Percentiles rank a stretch among this genome's conserved stretches.
These are phyloP conservation scores for Bruguiera sexangula DNA, from an alignment of 345 rosid genomes.

Conservation along the genomic window DNA sequence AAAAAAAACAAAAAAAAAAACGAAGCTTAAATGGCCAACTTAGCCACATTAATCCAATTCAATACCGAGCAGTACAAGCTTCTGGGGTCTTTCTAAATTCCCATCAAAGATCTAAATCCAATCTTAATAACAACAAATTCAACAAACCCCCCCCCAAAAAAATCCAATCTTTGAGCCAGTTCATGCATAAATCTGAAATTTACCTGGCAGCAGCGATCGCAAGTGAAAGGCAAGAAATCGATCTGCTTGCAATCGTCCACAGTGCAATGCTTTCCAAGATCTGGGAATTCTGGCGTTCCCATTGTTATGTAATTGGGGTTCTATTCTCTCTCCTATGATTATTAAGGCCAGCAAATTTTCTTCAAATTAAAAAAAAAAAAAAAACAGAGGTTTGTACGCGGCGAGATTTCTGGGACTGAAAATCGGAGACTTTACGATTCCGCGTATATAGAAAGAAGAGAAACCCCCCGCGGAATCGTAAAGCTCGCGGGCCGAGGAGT, in stretches of 20 bases:
- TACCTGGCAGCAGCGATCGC: conserved; percentile 87
- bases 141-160: not conserved
- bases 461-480: not conserved
- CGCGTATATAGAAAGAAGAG: conserved; percentile 17
- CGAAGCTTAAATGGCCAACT: too few relatives aligned
- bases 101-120: too few relatives aligned
- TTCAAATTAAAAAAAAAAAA: too few relatives aligned
- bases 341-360: not conserved
- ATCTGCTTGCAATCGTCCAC: conserved; percentile 75
- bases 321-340: not conserved
- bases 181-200: not conserved
- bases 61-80: too few relatives aligned
- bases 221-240: conserved; percentile 95
- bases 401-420: conserved; percentile 4
- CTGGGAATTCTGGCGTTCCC: conserved; percentile 99
- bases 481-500: too few relatives aligned
- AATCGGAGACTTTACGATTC: conserved; percentile 20
- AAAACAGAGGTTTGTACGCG: not conserved
- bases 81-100: too few relatives aligned
- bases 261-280: conserved; percentile 91
- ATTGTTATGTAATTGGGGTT: conserved; percentile 21
- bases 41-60: too few relatives aligned
- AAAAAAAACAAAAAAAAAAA: too few relatives aligned
- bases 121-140: too few relatives aligned
- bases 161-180: too few relatives aligned